Evolutionary conservation across 805 yeast genomes (phyloP), one percentile per base, ranked within the genome.

Genomic region (Isabelozyma pseudorhagii): DNA sequence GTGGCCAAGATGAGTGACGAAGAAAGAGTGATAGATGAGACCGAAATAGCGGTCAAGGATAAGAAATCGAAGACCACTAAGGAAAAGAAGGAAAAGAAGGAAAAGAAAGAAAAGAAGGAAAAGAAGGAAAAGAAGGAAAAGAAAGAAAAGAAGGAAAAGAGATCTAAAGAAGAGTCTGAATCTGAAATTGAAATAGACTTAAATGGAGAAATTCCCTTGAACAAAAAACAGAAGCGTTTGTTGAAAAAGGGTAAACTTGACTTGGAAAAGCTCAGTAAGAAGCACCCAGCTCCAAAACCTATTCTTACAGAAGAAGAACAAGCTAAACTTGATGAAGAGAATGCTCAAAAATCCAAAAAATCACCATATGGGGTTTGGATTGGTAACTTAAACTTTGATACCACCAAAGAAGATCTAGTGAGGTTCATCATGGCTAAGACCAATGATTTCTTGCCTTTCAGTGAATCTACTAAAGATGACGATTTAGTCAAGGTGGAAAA

Each of bases 161-260:
- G 46, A 31, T n/a, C 45, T 14, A 47, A 48, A 28, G 52, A 40
- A 15, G 53, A 47, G 14, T 45, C 48, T 27, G 51, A 51, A 31
- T 82, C 78, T 39, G 89, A 85, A 61, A 77, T 87, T 46, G 88
- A 83, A 56, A 86, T 87, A 52, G 87, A 87, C 61, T 70, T 87
- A 47, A 70, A 73, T 21, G 87, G 83, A 44, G 83, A 89, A 5
- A 80, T 87, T 11, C 97, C 99, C 1, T 73, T 92, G 45, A 91
- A 97, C 10, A 92, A 89, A 67, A 93, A 94, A 67, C 97, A 93
- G 68, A 86, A 87, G 60, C 86, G 98, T 71, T 72, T 84, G 56
- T 70, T 87, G 56, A 93, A 94, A 69, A 86, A 86, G 65, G 89
- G 85, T 55, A 91, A 91, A 52, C 83, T 87, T 60, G 81, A 87